Percentiles rank a stretch among this genome's conserved stretches.
Conservation (phyloP, 768 basidiomycete species). For the Lactifluus piperatus region DNA sequence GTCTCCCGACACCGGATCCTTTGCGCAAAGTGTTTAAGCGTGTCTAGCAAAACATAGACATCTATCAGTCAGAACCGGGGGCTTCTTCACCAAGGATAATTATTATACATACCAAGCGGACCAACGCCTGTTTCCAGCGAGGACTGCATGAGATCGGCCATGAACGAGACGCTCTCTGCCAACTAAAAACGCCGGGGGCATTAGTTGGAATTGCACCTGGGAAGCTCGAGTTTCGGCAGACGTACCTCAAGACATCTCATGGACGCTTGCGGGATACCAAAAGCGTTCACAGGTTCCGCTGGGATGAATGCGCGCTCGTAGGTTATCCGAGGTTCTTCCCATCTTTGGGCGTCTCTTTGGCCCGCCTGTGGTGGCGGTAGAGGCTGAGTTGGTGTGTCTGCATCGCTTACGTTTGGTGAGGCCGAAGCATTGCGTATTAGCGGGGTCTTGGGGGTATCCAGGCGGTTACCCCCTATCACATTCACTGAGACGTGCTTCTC, state of each 20-base stretch:
- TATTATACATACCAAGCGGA: constrained; percentile 51
- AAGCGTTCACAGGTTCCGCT: constrained; percentile 77
- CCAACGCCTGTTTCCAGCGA: constrained; percentile 49
- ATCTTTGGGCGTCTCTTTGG: constrained; percentile 43
- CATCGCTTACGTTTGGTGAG: constrained; percentile 22
- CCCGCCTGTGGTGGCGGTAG: constrained; percentile 16
- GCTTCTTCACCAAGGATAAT: constrained; percentile 14
- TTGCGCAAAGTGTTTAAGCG: constrained; percentile 34
- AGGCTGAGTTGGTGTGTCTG: neutral
- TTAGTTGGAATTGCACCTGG: constrained; percentile 6
- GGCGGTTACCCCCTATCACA: constrained; percentile 43
- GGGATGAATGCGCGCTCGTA: constrained; percentile 62
- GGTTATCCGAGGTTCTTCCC: constrained; percentile 51
- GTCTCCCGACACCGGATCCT: constrained; percentile 28
- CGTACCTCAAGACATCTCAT: constrained; percentile 81
- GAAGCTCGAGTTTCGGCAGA: constrained; percentile 6
- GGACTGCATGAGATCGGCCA: constrained; percentile 68
- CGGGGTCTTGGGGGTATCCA: constrained; percentile 30
- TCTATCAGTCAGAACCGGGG: neutral
- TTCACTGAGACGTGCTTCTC: constrained; percentile 68
- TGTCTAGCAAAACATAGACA: constrained; percentile 28
- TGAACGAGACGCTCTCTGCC: constrained; percentile 73
- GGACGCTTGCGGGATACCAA: constrained; percentile 84
- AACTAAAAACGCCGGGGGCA: constrained; percentile 35
- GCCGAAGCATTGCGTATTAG: constrained; percentile 14